phyloP scores from a whole-genome alignment of 73 alveolate genomes.

The Tetrahymena malaccensis region DNA sequence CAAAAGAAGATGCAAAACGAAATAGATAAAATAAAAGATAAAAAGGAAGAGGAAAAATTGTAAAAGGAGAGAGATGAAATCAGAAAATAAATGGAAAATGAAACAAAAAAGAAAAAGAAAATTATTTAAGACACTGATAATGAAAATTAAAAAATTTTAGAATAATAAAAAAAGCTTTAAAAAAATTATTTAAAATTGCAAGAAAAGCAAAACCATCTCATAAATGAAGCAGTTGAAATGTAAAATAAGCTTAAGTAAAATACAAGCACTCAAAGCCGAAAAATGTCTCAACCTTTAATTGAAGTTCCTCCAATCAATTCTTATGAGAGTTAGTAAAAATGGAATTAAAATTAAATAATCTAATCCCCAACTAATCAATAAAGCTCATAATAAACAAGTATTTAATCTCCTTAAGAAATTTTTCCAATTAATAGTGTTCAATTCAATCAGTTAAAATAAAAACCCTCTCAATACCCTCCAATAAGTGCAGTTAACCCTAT shows the following conservation, averaged over 20 bases:
- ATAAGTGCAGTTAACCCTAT: not conserved
- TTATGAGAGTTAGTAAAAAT: not conserved
- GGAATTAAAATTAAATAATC: not conserved
- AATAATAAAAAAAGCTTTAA: not conserved
- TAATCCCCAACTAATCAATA: not conserved
- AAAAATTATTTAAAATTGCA: not conserved
- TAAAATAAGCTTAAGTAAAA: not conserved
- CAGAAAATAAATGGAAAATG: not conserved
- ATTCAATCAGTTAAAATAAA: not conserved
- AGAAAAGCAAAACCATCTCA: not conserved
- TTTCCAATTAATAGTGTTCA: not conserved
- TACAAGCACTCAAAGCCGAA: not conserved
- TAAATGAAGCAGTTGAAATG: not conserved
- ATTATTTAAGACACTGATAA: not conserved
- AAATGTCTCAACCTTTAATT: not conserved
- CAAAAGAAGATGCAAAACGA: not conserved
- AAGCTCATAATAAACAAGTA: not conserved
- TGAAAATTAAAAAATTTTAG: not conserved
- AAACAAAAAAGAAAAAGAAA: not conserved
- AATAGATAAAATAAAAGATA: not conserved
- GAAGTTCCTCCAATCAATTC: not conserved
- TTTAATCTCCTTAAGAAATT: not conserved
- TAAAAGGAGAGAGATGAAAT: not conserved
- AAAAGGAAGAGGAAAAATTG: not conserved
- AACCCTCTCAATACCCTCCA: not conserved